Evolutionary conservation across 805 yeast species (phyloP).

Genomic region (Yamadazyma tumulicola): DNA sequence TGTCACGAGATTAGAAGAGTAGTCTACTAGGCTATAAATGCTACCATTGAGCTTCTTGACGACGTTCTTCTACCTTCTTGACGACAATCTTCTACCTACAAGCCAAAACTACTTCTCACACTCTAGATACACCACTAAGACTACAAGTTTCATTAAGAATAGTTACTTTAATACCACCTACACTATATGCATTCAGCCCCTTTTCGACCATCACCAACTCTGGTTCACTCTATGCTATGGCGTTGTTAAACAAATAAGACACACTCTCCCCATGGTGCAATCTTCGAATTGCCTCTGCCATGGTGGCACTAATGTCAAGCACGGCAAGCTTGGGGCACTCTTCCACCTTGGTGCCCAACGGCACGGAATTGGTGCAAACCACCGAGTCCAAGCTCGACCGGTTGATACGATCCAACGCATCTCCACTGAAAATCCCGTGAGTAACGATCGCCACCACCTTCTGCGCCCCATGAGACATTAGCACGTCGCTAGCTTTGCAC

Average conservation of each 20-base stretch:
- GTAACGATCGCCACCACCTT: slow-evolving; percentile 80
- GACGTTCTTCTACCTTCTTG: too few species aligned
- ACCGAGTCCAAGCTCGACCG: slow-evolving; percentile 64
- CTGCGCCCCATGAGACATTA: slow-evolving; percentile 64
- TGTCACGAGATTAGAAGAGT: too few species aligned
- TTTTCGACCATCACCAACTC: too few species aligned
- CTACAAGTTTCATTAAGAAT: too few species aligned
- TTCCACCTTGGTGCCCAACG: slow-evolving; percentile 61
- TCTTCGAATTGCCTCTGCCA: slow-evolving; percentile 82
- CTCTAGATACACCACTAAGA: too few species aligned
- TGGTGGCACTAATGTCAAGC: slow-evolving; percentile 67
- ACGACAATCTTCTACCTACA: too few species aligned
- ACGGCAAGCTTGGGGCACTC: slow-evolving; percentile 61
- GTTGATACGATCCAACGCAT: slow-evolving; percentile 68
- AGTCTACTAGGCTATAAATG: too few species aligned
- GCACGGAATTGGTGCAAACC: slow-evolving; percentile 79
- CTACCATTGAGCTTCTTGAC: too few species aligned
- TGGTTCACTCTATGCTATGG: slow-evolving; percentile 38
- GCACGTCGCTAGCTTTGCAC: slow-evolving; percentile 76
- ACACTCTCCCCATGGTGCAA: slow-evolving; percentile 86
- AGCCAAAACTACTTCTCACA: too few species aligned
- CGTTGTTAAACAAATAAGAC: slow-evolving; percentile 71
- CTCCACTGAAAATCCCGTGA: slow-evolving; percentile 75
- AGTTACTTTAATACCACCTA: too few species aligned
- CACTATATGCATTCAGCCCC: too few species aligned